Conservation (phyloP, 805 yeast species). For the Clavispora carvajalis region DNA sequence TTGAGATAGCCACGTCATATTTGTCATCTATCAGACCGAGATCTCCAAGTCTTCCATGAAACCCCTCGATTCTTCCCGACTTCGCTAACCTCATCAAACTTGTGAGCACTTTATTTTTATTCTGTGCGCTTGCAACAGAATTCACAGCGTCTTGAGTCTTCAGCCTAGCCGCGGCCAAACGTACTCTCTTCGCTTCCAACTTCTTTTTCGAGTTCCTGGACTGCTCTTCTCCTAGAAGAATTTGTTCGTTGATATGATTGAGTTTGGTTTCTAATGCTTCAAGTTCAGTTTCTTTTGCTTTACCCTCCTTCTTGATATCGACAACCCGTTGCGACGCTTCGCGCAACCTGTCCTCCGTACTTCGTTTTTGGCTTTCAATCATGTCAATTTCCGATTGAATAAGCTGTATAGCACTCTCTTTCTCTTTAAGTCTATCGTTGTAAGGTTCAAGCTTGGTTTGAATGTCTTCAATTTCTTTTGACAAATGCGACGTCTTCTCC, state of each 20-base stretch:
- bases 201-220: conserved; percentile 43
- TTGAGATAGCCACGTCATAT: conserved; percentile 90
- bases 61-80: conserved; percentile 79
- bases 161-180: conserved; percentile 52
- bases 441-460: conserved; percentile 79
- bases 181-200: conserved; percentile 49
- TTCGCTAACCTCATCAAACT: conserved; percentile 65
- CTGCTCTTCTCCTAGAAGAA: conserved; percentile 53
- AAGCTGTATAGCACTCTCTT: conserved; percentile 60
- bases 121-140: conserved; percentile 51
- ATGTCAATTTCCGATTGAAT: conserved; percentile 61
- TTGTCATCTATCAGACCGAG: conserved; percentile 84
- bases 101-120: conserved; percentile 67
- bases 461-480: conserved; percentile 56
- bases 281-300: conserved; percentile 44
- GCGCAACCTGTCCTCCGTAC: conserved; percentile 40
- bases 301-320: conserved; percentile 43
- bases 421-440: conserved; percentile 60
- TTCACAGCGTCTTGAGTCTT: conserved; percentile 62
- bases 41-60: conserved; percentile 88
- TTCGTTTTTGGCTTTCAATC: conserved; percentile 41
- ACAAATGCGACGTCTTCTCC: conserved; percentile 65
- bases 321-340: conserved; percentile 41
- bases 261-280: conserved; percentile 44
- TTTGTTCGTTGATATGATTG: conserved; percentile 47